A percentile compares a stretch with the other conserved stretches of the same genome.
These are phyloP conservation scores for Neofusicoccum kwambonambiense DNA, from an alignment of 2,329 filamentous ascomycete genomes.

Conservation along the genomic window DNA sequence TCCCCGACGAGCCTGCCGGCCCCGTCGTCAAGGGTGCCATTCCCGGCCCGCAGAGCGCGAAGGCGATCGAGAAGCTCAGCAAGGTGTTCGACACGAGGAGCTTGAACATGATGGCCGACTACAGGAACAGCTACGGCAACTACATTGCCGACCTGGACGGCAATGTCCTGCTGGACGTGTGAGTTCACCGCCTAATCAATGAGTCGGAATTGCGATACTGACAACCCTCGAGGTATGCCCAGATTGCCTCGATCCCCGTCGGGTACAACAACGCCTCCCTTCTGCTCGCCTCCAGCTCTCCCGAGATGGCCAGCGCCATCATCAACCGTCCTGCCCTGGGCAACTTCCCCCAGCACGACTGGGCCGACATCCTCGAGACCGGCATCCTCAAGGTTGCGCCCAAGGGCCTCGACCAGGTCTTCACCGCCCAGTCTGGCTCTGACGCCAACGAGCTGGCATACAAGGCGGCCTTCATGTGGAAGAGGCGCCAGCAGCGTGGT, in stretches of 20 bases:
- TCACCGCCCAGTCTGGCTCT: conserved; percentile 84
- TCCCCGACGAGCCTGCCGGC: conserved; percentile 58
- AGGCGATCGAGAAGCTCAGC: conserved; percentile 67
- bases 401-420: conserved; percentile 81
- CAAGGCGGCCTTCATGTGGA: conserved; percentile 95
- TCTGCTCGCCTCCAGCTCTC: conserved; percentile 66
- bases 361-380: conserved; percentile 74
- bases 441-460: conserved; percentile 94
- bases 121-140: conserved; percentile 59
- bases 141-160: conserved; percentile 74
- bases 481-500: conserved; percentile 76
- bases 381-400: conserved; percentile 82
- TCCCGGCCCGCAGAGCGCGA: conserved; percentile 73
- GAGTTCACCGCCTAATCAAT: conserved; percentile 32
- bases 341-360: conserved; percentile 86
- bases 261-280: conserved; percentile 89
- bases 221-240: conserved; percentile 63
- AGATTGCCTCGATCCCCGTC: conserved; percentile 89
- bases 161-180: conserved; percentile 72
- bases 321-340: conserved; percentile 88
- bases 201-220: not conserved
- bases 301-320: conserved; percentile 75
- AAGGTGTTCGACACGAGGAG: conserved; percentile 82
- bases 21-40: conserved; percentile 60
- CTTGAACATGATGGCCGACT: conserved; percentile 60